Percentiles rank a stretch among this genome's conserved stretches.
Evolutionary conservation across 768 basidiomycete species (phyloP).

Genomic region (Crucibulum laeve): DNA sequence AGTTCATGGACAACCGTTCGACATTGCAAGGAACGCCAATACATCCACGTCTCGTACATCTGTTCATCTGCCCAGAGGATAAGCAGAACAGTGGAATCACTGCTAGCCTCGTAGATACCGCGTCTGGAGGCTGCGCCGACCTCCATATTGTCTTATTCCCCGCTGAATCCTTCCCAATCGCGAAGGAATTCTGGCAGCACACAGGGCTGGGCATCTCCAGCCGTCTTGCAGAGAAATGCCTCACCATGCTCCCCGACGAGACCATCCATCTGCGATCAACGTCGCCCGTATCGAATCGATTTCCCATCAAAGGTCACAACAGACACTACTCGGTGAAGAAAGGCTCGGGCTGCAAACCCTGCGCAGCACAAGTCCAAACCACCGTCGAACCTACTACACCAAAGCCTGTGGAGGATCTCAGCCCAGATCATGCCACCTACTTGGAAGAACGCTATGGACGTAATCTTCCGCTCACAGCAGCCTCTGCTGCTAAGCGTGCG

Average conservation of each 20-base stretch:
- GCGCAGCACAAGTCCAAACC: slow-evolving; percentile 6
- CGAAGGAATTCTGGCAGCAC: slow-evolving; percentile 97
- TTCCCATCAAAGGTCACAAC: slow-evolving; percentile 42
- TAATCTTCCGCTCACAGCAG: slow-evolving; percentile 72
- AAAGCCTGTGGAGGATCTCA: slow-evolving; percentile 39
- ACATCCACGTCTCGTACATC: slow-evolving; percentile 59
- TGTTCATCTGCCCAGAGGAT: slow-evolving; percentile 64
- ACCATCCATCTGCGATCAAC: slow-evolving; percentile 17
- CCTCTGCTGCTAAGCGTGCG: slow-evolving; percentile 78
- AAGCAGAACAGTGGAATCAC: slow-evolving; percentile 23
- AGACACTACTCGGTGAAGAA: slow-evolving; percentile 52
- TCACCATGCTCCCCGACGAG: slow-evolving; percentile 61
- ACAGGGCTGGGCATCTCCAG: slow-evolving; percentile 88
- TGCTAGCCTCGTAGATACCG: slow-evolving; percentile 17
- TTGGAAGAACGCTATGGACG: slow-evolving; percentile 95
- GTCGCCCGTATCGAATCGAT: slow-evolving; percentile 24
- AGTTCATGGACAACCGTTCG: slow-evolving; percentile 60
- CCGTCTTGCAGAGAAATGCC: slow-evolving; percentile 78
- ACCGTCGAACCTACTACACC: slow-evolving; percentile 4
- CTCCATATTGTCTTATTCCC: slow-evolving; percentile 85
- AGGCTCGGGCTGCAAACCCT: slow-evolving; percentile 4
- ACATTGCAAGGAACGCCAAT: slow-evolving; percentile 34
- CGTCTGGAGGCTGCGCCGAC: slow-evolving; percentile 37
- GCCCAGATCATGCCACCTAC: slow-evolving; percentile 64
- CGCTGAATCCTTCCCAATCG: slow-evolving; percentile 49